These are phyloP conservation scores for Mycena kentingensis DNA, from an alignment of 768 basidiomycete species.

Conservation along the genomic window DNA sequence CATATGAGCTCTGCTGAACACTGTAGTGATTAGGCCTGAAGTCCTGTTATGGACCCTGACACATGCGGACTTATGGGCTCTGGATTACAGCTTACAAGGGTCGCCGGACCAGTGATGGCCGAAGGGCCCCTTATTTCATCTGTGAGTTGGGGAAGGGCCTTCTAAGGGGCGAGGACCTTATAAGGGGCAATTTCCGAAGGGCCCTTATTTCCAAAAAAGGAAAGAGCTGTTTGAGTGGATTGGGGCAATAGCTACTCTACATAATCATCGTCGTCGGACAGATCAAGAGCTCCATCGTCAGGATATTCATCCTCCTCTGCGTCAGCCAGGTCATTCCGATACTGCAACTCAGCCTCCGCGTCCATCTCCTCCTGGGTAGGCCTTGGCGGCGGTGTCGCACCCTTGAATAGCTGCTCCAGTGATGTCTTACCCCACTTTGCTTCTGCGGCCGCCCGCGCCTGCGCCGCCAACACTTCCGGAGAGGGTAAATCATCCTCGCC, in stretches of 20 bases:
- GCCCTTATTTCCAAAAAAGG: neutral
- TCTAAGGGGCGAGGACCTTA: neutral
- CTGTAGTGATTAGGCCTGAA: too few relatives aligned
- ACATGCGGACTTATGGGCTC: too few relatives aligned
- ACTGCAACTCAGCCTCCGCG: neutral
- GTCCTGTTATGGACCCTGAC: too few relatives aligned
- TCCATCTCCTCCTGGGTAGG: neutral
- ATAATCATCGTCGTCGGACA: neutral
- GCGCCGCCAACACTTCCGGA: neutral
- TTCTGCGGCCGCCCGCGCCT: neutral
- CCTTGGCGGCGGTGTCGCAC: neutral
- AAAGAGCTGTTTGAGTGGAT: too few relatives aligned
- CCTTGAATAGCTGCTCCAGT: neutral
- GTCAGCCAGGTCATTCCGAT: neutral
- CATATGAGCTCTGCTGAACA: too few relatives aligned
- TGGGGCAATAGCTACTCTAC: neutral
- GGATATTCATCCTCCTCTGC: neutral
- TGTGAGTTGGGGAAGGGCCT: neutral
- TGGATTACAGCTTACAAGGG: too few relatives aligned
- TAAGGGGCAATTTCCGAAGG: neutral
- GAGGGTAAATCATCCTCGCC: neutral
- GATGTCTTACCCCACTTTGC: neutral
- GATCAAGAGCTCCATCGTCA: neutral
- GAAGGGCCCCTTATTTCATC: neutral
- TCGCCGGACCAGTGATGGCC: neutral